Conservation (phyloP, 106 monocot species). For the Dioscorea zingiberensis region DNA sequence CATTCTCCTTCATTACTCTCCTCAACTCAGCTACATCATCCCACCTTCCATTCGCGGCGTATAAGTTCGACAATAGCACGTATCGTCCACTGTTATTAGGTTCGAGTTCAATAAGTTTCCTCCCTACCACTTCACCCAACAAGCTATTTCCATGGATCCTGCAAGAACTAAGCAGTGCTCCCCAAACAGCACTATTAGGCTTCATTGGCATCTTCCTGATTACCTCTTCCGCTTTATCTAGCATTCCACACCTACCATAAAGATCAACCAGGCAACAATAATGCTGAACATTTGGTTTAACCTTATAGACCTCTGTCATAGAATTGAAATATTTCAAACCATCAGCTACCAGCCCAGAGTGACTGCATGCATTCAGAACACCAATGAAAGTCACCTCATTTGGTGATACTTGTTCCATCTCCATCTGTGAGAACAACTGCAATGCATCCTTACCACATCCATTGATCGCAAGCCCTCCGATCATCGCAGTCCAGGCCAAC, state of each 20-base stretch:
- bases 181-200: conserved; percentile 8
- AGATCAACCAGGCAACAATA: conserved; percentile 29
- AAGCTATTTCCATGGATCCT: conserved; percentile 9
- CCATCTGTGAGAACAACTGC: conserved; percentile 9
- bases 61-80: not conserved
- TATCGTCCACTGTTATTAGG: not conserved
- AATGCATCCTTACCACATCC: conserved; percentile 9
- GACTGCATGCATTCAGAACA: conserved; percentile 31
- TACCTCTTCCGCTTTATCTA: conserved; percentile 10
- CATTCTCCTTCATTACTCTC: not conserved
- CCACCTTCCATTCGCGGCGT: not conserved
- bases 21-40: not conserved
- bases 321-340: conserved; percentile 25
- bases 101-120: conserved; percentile 4
- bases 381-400: conserved; percentile 29
- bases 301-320: conserved; percentile 17
- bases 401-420: conserved; percentile 1
- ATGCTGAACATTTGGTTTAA: conserved; percentile 17
- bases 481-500: conserved; percentile 24
- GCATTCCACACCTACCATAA: conserved; percentile 20
- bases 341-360: conserved; percentile 24
- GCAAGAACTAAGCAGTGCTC: conserved; percentile 18
- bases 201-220: conserved; percentile 17
- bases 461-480: conserved; percentile 20
- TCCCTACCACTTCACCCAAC: conserved; percentile 8